Evolutionary conservation across 2,329 filamentous ascomycete genomes (phyloP).

Genomic region (Coniella vitis): DNA sequence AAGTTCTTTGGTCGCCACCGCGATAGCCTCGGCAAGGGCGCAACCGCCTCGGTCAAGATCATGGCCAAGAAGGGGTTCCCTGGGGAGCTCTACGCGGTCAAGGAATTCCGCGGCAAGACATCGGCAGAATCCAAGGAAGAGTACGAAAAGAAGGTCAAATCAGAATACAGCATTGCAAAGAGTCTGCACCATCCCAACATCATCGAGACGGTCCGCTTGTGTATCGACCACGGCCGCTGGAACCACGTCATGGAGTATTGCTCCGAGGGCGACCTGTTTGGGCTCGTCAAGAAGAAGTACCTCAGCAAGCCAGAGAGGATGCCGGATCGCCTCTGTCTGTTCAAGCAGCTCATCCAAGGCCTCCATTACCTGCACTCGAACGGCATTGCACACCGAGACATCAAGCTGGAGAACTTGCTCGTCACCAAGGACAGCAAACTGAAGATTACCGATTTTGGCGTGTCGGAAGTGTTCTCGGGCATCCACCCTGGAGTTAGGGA

Average conservation of each 20-base stretch:
- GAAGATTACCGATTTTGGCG: constrained; percentile 89
- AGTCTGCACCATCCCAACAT: constrained; percentile 82
- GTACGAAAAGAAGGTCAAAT: constrained; percentile 85
- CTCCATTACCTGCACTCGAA: constrained; percentile 75
- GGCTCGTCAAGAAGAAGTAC: constrained; percentile 64
- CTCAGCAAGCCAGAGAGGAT: constrained; percentile 59
- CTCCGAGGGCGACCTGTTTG: constrained; percentile 71
- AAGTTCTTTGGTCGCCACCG: constrained; percentile 66
- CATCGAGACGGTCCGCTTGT: constrained; percentile 71
- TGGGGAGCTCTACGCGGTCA: constrained; percentile 71
- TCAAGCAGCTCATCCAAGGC: constrained; percentile 82
- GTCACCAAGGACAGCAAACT: constrained; percentile 73
- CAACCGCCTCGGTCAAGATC: constrained; percentile 73
- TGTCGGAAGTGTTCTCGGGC: constrained; percentile 78
- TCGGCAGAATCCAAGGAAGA: constrained; percentile 63
- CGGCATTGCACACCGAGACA: constrained; percentile 83
- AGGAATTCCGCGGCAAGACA: constrained; percentile 74
- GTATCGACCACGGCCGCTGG: constrained; percentile 68
- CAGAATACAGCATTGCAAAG: constrained; percentile 82
- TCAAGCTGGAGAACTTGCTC: constrained; percentile 83
- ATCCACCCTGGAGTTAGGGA: constrained; percentile 72
- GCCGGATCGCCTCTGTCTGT: constrained; percentile 68
- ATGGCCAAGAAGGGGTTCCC: constrained; percentile 65
- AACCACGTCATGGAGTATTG: constrained; percentile 95
- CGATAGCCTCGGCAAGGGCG: constrained; percentile 73